Conservation (phyloP, 345 rosid genomes). For the Rhodamnia rubescens region DNA sequence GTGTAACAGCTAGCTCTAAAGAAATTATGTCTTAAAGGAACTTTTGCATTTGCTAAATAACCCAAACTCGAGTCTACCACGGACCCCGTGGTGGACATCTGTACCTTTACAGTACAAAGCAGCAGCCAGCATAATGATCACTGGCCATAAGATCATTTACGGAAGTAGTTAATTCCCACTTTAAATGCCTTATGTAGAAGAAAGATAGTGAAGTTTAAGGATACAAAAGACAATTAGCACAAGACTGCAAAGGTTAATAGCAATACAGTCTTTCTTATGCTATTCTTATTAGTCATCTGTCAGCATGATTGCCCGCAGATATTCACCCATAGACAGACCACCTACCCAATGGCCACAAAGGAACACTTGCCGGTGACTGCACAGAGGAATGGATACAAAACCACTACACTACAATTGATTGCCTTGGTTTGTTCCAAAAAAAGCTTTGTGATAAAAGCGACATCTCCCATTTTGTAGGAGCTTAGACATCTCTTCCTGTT, state of each 20-base stretch:
- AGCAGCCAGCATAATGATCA: background rate
- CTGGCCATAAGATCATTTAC: background rate
- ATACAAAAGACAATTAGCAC: background rate
- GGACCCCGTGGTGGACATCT: background rate
- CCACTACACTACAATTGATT: background rate
- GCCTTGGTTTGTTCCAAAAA: background rate
- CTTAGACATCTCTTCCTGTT: background rate
- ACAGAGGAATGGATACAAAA: background rate
- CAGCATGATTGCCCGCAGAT: background rate
- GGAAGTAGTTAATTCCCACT: background rate
- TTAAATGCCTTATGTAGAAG: background rate
- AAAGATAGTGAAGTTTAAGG: background rate
- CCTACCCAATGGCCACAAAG: background rate
- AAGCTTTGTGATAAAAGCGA: background rate
- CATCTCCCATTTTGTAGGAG: background rate
- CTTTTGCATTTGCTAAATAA: background rate
- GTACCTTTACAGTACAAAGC: background rate
- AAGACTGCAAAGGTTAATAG: background rate
- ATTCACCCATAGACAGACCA: background rate
- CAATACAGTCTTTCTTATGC: background rate
- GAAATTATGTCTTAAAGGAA: background rate
- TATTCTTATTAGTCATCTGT: background rate
- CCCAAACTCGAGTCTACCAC: background rate
- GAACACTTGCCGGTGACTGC: background rate
- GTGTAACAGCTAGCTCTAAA: background rate